These are phyloP conservation scores for Fusarium kyushuense DNA, from an alignment of 2,329 filamentous ascomycete genomes.

Conservation along the genomic window DNA sequence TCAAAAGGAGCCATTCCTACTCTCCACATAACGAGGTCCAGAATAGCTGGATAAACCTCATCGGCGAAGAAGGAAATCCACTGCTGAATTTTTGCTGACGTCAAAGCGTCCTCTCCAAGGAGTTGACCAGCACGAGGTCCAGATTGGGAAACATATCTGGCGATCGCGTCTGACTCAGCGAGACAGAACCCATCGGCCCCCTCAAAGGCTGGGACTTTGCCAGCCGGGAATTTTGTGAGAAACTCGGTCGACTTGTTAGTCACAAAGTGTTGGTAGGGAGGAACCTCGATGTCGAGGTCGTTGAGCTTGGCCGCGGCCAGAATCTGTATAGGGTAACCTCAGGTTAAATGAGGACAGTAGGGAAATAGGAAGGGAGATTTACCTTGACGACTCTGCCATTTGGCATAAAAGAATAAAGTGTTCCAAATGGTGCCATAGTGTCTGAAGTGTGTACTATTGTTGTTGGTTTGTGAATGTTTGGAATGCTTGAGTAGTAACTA, in stretches of 20 bases:
- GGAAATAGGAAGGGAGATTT: neutral
- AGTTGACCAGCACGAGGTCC: neutral
- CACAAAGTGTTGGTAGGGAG: constrained; percentile 4
- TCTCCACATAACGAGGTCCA: constrained; percentile 7
- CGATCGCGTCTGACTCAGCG: constrained; percentile 8
- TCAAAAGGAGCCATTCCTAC: neutral
- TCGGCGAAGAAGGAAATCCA: constrained; percentile 16
- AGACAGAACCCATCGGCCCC: neutral
- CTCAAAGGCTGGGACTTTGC: constrained; percentile 9
- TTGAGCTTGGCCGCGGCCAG: constrained; percentile 13
- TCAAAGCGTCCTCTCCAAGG: neutral
- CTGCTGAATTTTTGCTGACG: constrained; percentile 4
- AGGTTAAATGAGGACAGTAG: neutral
- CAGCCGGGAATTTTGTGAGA: constrained; percentile 2
- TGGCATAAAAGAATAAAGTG: neutral
- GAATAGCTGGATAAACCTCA: neutral
- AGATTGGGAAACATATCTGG: constrained; percentile 1
- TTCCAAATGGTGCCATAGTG: constrained; percentile 1
- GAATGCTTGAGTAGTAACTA: neutral
- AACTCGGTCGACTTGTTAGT: constrained; percentile 11
- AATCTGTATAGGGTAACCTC: constrained; percentile 4
- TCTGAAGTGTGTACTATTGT: neutral
- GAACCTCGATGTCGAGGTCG: neutral
- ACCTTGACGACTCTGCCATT: constrained; percentile 7
- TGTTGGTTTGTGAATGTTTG: neutral